A percentile compares a stretch with the other conserved stretches of the same genome.
Conservation (phyloP, 768 basidiomycete species). For the Hygrocybe punicea region DNA sequence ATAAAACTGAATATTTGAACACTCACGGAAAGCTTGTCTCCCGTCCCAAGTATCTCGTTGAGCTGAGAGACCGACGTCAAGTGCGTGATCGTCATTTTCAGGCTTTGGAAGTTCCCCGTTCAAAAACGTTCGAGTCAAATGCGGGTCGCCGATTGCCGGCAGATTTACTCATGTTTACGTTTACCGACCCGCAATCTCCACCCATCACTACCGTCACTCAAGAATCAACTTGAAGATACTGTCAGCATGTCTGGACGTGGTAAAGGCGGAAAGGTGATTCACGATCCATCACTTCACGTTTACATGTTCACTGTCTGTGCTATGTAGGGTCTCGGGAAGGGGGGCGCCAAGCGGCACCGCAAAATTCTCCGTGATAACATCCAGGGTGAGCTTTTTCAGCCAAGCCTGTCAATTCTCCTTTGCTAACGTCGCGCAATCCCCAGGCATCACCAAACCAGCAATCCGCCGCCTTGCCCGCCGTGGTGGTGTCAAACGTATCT, state of each 20-base stretch:
- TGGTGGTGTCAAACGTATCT: conserved; percentile 63
- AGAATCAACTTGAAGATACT: conserved; percentile 2
- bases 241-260: conserved; percentile 68
- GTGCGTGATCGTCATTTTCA: conserved; percentile 59
- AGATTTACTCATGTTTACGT: background rate
- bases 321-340: conserved; percentile 68
- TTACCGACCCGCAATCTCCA: no score
- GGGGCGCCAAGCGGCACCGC: conserved; percentile 75
- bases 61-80: conserved; percentile 63
- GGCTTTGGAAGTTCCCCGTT: background rate
- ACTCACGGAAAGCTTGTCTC: conserved; percentile 62
- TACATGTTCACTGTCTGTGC: background rate
- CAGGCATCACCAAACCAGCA: conserved; percentile 56
- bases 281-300: background rate
- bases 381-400: conserved; percentile 48
- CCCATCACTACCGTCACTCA: background rate
- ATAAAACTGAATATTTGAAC: background rate
- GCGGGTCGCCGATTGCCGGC: background rate
- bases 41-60: conserved; percentile 52
- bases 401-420: conserved; percentile 9
- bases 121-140: background rate
- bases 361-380: conserved; percentile 82
- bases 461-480: conserved; percentile 79
- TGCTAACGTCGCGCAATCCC: background rate
- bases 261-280: conserved; percentile 68